phyloP scores from a whole-genome alignment of 176 grass and related monocot species.

The Puya raimondii region DNA sequence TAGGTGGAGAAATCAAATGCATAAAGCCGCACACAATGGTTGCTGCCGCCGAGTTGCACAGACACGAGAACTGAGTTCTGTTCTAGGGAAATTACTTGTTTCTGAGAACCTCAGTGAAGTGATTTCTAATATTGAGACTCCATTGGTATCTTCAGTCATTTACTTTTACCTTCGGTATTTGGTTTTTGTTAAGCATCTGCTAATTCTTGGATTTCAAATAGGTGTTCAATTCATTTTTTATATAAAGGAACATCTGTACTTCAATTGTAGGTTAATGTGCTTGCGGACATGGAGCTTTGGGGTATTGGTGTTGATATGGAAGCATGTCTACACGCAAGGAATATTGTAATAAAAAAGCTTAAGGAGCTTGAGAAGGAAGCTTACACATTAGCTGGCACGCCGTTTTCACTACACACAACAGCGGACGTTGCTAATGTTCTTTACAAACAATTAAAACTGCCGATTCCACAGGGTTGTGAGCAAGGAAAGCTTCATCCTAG shows the following conservation, averaged over 20 bases:
- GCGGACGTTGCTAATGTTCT: constrained; percentile 83
- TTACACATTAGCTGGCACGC: constrained; percentile 62
- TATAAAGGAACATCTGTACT: not conserved
- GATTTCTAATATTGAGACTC: constrained; percentile 56
- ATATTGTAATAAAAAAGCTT: constrained; percentile 75
- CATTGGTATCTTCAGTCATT: constrained; percentile 50
- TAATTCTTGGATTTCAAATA: not conserved
- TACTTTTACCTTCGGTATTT: constrained; percentile 10
- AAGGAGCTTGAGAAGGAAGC: constrained; percentile 88
- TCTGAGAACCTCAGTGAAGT: constrained; percentile 60
- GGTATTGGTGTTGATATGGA: constrained; percentile 95
- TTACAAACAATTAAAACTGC: constrained; percentile 79
- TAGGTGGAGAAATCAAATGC: constrained; percentile 94
- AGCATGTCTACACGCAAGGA: constrained; percentile 58
- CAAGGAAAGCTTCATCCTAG: constrained; percentile 94
- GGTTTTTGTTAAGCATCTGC: constrained; percentile 10
- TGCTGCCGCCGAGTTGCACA: constrained; percentile 80
- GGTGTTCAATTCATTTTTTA: not conserved
- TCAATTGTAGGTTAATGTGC: constrained; percentile 61
- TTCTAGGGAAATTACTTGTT: constrained; percentile 59
- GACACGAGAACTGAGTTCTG: constrained; percentile 59
- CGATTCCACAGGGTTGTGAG: constrained; percentile 48
- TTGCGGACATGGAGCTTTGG: constrained; percentile 93
- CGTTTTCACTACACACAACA: constrained; percentile 72
- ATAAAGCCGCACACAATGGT: constrained; percentile 88